Percentiles rank a stretch among this genome's conserved stretches.
Evolutionary conservation across 2,329 filamentous ascomycete genomes (phyloP).

Genomic region (Ceratocystis variospora): DNA sequence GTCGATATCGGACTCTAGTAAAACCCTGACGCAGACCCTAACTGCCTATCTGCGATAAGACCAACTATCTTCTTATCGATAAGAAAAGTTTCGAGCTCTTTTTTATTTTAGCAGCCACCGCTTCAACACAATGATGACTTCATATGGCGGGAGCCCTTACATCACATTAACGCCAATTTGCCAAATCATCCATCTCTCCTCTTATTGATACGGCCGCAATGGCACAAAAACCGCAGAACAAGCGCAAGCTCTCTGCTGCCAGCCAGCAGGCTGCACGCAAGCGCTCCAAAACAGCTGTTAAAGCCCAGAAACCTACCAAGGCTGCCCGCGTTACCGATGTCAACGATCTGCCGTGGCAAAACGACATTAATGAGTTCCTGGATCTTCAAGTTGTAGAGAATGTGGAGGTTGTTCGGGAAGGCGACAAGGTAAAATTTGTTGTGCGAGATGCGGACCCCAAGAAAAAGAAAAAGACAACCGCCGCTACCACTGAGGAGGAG

Average conservation of each 20-base stretch:
- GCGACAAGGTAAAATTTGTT: constrained; percentile 45
- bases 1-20: not conserved
- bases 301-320: constrained; percentile 22
- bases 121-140: not conserved
- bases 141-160: too few relatives aligned
- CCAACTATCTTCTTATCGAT: not conserved
- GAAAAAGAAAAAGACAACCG: constrained; percentile 10
- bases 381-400: constrained; percentile 84
- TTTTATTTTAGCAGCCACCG: not conserved
- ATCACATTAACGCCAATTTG: not conserved
- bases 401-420: constrained; percentile 66
- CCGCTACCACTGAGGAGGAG: constrained; percentile 25
- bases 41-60: not conserved
- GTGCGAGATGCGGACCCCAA: constrained; percentile 23
- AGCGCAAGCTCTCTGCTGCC: constrained; percentile 8
- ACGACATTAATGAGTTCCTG: constrained; percentile 88
- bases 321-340: constrained; percentile 28
- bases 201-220: not conserved
- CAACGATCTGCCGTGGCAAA: constrained; percentile 44
- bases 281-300: constrained; percentile 15
- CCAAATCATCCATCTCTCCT: too few relatives aligned
- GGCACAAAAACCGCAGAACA: constrained; percentile 11
- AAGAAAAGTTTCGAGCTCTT: constrained; percentile 6
- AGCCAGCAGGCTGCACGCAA: constrained; percentile 9
- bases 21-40: not conserved